A percentile compares a stretch with the other conserved stretches of the same genome.
Conservation (phyloP, 805 yeast genomes). For the Wickerhamomyces chambardii region DNA sequence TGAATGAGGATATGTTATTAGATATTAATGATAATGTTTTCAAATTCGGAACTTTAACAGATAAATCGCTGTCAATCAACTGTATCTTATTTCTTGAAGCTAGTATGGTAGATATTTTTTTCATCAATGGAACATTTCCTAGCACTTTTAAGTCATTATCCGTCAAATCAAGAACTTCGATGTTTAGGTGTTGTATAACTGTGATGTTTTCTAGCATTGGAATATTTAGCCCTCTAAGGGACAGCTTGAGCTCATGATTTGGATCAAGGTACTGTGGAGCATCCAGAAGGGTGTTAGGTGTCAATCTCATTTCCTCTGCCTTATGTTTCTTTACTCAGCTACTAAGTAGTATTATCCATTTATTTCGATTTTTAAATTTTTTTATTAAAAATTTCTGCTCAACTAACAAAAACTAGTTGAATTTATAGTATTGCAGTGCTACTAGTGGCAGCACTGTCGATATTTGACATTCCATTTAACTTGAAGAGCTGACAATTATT, state of each 20-base stretch:
- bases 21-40: conserved; percentile 40
- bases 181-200: conserved; percentile 27
- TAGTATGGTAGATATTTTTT: conserved; percentile 41
- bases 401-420: too few relatives aligned
- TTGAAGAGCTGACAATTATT: too few relatives aligned
- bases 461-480: too few relatives aligned
- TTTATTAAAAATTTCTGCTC: too few relatives aligned
- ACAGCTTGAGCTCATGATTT: conserved; percentile 30
- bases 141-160: conserved; percentile 61
- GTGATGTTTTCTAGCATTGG: conserved; percentile 36
- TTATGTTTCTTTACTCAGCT: too few relatives aligned
- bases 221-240: conserved; percentile 29
- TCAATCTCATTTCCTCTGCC: conserved; percentile 43
- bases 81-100: conserved; percentile 55
- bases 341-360: too few relatives aligned
- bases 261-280: conserved; percentile 41
- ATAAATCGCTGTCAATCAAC: conserved; percentile 25
- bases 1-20: conserved; percentile 39
- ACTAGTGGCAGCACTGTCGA: too few relatives aligned
- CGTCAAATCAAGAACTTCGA: conserved; percentile 60
- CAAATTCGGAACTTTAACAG: conserved; percentile 34
- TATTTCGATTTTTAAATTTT: too few relatives aligned
- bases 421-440: too few relatives aligned
- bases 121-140: conserved; percentile 35
- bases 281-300: conserved; percentile 36